Evolutionary conservation across 495 filamentous ascomycete genomes (phyloP).

Genomic region (Podospora bellae-mahoneyi): DNA sequence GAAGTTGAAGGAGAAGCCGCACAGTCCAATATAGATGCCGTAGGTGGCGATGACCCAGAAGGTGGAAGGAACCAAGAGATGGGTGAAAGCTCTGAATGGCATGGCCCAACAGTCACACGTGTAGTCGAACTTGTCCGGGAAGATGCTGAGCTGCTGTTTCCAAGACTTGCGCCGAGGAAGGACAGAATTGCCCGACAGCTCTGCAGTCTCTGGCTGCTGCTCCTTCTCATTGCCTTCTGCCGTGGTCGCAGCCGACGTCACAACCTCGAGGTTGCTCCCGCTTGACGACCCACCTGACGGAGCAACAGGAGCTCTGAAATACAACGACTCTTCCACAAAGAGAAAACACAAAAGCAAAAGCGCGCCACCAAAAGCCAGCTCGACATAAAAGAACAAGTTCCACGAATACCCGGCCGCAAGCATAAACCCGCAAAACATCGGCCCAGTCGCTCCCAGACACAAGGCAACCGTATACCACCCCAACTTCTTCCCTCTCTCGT

Average conservation of each 20-base stretch:
- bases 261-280: conserved; percentile 5
- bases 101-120: conserved; percentile 46
- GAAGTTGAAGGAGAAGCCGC: conserved; percentile 39
- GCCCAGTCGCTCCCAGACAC: conserved; percentile 34
- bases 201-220: background rate
- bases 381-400: conserved; percentile 52
- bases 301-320: conserved; percentile 30
- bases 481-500: conserved; percentile 63
- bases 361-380: conserved; percentile 43
- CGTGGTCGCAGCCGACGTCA: background rate
- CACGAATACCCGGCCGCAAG: conserved; percentile 34
- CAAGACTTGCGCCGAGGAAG: conserved; percentile 42
- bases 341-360: conserved; percentile 50
- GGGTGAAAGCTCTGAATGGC: conserved; percentile 51
- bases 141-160: conserved; percentile 40
- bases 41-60: conserved; percentile 55
- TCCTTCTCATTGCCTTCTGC: background rate
- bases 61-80: conserved; percentile 53
- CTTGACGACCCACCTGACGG: conserved; percentile 9
- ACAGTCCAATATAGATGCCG: conserved; percentile 37
- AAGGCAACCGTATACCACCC: conserved; percentile 52
- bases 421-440: conserved; percentile 42
- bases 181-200: background rate
- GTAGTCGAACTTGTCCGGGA: conserved; percentile 39
- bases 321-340: conserved; percentile 53